A percentile compares a stretch with the other conserved stretches of the same genome.
Conservation (phyloP, 1,284 basidiomycete genomes). For the Coniophora puteana region DNA sequence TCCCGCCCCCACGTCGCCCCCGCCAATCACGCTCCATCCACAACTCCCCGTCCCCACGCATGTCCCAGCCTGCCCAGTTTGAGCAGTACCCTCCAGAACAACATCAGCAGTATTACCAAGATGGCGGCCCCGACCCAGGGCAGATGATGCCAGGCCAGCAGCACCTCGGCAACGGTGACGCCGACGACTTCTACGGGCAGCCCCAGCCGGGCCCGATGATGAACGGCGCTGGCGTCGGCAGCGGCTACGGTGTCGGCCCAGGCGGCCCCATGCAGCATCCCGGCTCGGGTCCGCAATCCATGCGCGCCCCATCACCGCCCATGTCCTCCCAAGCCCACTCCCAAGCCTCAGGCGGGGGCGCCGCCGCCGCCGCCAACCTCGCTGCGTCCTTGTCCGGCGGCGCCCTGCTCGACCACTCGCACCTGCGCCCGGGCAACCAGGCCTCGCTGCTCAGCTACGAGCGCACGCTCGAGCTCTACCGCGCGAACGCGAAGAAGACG, state of each 20-base stretch:
- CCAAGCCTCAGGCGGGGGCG: not conserved
- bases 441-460: constrained; percentile 92
- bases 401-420: constrained; percentile 87
- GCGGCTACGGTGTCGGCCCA: too few species aligned
- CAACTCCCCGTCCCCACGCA: constrained; percentile 22
- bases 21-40: constrained; percentile 19
- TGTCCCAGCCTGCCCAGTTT: too few species aligned
- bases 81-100: too few species aligned
- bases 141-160: too few species aligned
- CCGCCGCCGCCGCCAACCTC: not conserved
- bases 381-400: constrained; percentile 53
- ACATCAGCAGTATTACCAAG: constrained; percentile 19
- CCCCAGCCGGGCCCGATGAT: constrained; percentile 17
- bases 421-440: constrained; percentile 89
- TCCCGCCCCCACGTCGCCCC: constrained; percentile 8
- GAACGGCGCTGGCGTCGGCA: too few species aligned
- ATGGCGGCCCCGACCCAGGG: constrained; percentile 28
- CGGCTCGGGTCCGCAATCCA: constrained; percentile 34
- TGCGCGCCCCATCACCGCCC: constrained; percentile 31
- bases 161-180: constrained; percentile 25
- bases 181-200: constrained; percentile 37
- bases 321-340: too few species aligned
- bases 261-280: constrained; percentile 5
- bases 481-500: constrained; percentile 97
- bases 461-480: constrained; percentile 94